Conservation (phyloP, 495 filamentous ascomycete genomes). For the Xylaria grammica region DNA sequence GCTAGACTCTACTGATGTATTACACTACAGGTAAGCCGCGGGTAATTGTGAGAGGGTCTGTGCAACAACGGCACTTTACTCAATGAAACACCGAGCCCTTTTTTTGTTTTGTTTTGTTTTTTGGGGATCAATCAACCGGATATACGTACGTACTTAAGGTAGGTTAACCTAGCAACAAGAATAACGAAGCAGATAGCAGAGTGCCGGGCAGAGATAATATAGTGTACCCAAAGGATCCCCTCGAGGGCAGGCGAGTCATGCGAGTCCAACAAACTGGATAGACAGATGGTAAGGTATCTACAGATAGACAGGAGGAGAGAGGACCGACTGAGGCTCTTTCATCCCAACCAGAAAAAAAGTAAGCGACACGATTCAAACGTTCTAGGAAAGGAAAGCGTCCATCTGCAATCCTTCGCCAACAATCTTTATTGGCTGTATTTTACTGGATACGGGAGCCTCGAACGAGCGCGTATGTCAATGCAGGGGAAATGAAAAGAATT, state of each 20-base stretch:
- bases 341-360: background rate
- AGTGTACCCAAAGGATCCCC: no score
- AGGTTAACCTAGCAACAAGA: background rate
- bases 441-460: conserved; percentile 14
- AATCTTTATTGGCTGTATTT: background rate
- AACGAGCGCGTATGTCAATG: conserved; percentile 16
- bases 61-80: conserved; percentile 18
- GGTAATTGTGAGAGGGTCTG: conserved; percentile 19
- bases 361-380: conserved; percentile 1
- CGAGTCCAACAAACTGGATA: no score
- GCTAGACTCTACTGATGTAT: background rate
- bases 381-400: conserved; percentile 12
- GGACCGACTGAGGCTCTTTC: conserved; percentile 18
- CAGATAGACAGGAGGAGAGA: background rate
- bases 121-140: no score
- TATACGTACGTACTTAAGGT: no score
- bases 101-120: no score
- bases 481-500: conserved; percentile 17
- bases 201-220: background rate
- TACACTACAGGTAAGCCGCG: background rate
- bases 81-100: conserved; percentile 17
- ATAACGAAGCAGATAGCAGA: background rate
- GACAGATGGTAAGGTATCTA: no score
- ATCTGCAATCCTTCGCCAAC: conserved; percentile 7
- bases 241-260: no score